Evolutionary conservation across 371 early-diverging fungal genomes (phyloP).

Genomic region (Chytridium lagenaria): DNA sequence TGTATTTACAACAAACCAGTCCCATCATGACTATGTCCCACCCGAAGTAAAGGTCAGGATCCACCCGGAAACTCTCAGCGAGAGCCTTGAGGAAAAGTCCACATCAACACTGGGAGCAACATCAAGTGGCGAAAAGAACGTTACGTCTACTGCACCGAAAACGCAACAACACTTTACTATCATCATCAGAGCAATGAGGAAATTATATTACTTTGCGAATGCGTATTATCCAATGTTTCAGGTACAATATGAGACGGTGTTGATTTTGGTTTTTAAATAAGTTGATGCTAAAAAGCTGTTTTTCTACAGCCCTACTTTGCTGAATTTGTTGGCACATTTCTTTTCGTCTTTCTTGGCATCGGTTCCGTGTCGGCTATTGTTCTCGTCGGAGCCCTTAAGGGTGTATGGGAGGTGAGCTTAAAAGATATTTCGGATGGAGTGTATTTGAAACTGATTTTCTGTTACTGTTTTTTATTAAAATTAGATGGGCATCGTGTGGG

Average conservation of each 20-base stretch:
- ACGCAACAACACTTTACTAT: neutral
- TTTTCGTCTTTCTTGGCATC: conserved; percentile 5
- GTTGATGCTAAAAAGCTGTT: too few relatives aligned
- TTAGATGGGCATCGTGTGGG: conserved; percentile 34
- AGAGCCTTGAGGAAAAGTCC: conserved; percentile 2
- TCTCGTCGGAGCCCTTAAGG: conserved; percentile 18
- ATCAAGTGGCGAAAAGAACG: too few relatives aligned
- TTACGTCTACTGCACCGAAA: too few relatives aligned
- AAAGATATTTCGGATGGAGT: neutral
- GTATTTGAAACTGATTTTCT: neutral
- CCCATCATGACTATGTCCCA: neutral
- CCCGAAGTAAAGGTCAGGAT: neutral
- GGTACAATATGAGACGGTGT: neutral
- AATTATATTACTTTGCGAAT: neutral
- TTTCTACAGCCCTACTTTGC: conserved; percentile 7
- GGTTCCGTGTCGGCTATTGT: conserved; percentile 6
- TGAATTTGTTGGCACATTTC: conserved; percentile 20
- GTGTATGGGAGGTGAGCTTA: conserved; percentile 10
- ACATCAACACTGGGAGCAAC: neutral
- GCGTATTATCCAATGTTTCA: conserved; percentile 14
- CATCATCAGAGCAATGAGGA: neutral
- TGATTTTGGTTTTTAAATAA: neutral
- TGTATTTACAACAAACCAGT: neutral
- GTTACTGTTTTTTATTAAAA: too few relatives aligned
- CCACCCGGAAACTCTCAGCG: conserved; percentile 2